phyloP scores from a whole-genome alignment of 129 eudicot species.

The Chrysanthemum lavandulifolium region DNA sequence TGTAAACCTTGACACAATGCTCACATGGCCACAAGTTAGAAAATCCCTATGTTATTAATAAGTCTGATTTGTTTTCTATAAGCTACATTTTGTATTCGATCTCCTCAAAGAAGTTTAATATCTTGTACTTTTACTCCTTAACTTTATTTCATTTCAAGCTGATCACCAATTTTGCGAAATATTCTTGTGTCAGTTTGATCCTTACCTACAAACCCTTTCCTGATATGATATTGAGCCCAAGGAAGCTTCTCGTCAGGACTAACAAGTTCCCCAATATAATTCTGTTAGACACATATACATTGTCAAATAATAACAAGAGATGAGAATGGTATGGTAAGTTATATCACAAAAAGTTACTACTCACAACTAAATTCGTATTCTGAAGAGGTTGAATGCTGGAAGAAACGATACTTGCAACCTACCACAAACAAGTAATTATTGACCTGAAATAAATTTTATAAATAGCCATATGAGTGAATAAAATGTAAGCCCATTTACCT shows the following conservation, averaged over 20 bases:
- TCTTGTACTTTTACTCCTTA: neutral
- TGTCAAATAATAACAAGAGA: neutral
- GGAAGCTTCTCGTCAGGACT: slow-evolving; percentile 56
- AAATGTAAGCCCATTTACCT: slow-evolving; percentile 42
- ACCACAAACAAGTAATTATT: slow-evolving; percentile 15
- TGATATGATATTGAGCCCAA: slow-evolving; percentile 61
- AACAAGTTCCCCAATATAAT: slow-evolving; percentile 54
- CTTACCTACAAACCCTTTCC: slow-evolving; percentile 67
- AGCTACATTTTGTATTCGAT: no score
- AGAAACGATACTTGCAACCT: slow-evolving; percentile 84
- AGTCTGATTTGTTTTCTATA: no score
- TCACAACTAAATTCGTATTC: slow-evolving; percentile 52
- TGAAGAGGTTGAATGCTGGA: slow-evolving; percentile 86
- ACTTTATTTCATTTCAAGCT: neutral
- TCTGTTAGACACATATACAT: slow-evolving; percentile 24
- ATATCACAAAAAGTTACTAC: slow-evolving; percentile 4
- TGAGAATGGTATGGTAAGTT: neutral
- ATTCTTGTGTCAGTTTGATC: neutral
- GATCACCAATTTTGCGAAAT: neutral
- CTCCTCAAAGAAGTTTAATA: no score
- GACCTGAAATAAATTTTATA: neutral
- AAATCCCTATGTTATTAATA: no score
- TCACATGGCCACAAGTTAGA: no score
- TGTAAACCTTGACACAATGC: no score
- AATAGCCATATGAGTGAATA: slow-evolving; percentile 7